Percentiles rank a stretch among this genome's conserved stretches.
These are phyloP conservation scores for Paramyrothecium roridum DNA, from an alignment of 2,329 filamentous ascomycete species.

Conservation along the genomic window DNA sequence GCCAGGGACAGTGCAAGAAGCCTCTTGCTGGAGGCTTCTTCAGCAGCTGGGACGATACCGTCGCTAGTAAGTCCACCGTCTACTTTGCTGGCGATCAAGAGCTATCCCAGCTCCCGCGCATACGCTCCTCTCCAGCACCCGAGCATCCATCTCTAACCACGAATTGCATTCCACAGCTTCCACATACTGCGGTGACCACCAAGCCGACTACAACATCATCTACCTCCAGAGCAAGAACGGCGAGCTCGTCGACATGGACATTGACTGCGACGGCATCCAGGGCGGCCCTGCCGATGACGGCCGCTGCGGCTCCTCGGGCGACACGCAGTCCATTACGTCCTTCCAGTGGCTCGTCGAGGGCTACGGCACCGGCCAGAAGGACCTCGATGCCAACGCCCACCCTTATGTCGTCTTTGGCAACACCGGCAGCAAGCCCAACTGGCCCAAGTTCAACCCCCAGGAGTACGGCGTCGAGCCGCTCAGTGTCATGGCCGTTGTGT, in stretches of 20 bases:
- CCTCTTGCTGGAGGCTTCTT: conserved; percentile 36
- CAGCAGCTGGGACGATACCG: conserved; percentile 28
- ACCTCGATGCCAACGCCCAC: conserved; percentile 49
- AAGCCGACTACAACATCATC: conserved; percentile 36
- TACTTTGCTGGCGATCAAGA: neutral
- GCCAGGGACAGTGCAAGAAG: conserved; percentile 32
- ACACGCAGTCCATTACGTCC: conserved; percentile 43
- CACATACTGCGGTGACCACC: conserved; percentile 45
- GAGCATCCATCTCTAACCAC: neutral
- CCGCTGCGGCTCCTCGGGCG: conserved; percentile 39
- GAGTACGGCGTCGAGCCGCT: conserved; percentile 43
- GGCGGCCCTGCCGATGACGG: conserved; percentile 36
- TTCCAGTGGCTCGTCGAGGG: conserved; percentile 36
- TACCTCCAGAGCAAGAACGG: conserved; percentile 42
- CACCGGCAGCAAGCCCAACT: conserved; percentile 26
- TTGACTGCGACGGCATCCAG: conserved; percentile 55
- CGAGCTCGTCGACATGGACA: conserved; percentile 51
- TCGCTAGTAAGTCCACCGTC: conserved; percentile 25
- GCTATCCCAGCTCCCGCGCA: neutral
- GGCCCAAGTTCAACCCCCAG: conserved; percentile 36
- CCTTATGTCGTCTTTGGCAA: conserved; percentile 55
- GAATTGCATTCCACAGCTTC: conserved; percentile 17
- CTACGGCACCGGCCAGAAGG: conserved; percentile 32
- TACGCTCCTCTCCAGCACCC: no score
- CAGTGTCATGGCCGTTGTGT: conserved; percentile 54